phyloP scores from a whole-genome alignment of 129 eudicot species.

The Tagetes erecta region DNA sequence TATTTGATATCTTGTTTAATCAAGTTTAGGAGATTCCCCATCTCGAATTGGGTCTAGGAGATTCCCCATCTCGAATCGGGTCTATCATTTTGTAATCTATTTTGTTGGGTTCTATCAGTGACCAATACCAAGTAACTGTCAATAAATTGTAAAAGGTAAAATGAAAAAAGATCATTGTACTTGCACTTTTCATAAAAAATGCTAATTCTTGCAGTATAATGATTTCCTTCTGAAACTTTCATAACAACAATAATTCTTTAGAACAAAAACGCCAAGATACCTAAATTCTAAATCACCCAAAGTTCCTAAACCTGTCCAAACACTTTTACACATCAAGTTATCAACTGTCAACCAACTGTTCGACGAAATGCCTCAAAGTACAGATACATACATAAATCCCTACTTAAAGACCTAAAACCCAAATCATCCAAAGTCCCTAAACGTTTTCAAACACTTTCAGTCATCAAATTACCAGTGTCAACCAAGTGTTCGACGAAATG shows the following conservation, averaged over 20 bases:
- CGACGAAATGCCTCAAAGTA: slow-evolving; percentile 33
- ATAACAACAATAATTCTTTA: background rate
- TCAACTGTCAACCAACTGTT: slow-evolving; percentile 11
- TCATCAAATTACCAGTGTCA: background rate
- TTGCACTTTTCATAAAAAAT: background rate
- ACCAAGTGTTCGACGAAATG: slow-evolving; percentile 37
- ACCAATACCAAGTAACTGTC: background rate
- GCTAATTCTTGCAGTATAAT: background rate
- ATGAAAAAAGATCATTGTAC: background rate
- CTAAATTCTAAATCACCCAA: background rate
- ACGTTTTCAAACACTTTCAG: background rate
- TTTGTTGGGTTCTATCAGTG: too few species aligned
- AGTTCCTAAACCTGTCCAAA: background rate
- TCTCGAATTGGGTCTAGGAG: too few species aligned
- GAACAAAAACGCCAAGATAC: background rate
- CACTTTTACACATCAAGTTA: background rate
- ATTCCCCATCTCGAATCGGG: too few species aligned
- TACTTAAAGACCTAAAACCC: background rate
- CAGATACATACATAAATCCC: too few species aligned
- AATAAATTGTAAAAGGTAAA: background rate
- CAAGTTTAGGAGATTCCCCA: too few species aligned
- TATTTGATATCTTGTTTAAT: too few species aligned
- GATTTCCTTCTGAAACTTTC: background rate
- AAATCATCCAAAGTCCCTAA: background rate
- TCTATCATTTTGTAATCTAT: too few species aligned